Base-by-base conservation (phyloP, 345 rosid species). In the Linum usitatissimum region DNA sequence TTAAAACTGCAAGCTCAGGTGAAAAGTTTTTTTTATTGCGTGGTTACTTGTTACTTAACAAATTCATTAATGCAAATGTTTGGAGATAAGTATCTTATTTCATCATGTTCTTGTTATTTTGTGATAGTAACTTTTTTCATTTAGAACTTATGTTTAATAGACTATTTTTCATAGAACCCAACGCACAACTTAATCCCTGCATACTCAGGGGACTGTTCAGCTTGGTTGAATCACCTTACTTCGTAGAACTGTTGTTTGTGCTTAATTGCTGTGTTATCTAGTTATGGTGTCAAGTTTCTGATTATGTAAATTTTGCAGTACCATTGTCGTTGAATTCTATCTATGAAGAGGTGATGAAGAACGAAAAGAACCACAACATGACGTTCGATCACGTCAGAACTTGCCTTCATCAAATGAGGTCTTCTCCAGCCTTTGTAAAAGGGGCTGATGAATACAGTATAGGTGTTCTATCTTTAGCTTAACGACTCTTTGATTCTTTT, bases 291-390 rank as follows among this genome's bases (percentile, higher is more conserved):
- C 38, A 34, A 34, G 36, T 64, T 63, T 17, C 62, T 71, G 63
- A 72, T 61, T 18, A 19, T 64, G 39, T 68, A 51, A 61, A 12
- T 62, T 58, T 75, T 88, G 72, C 84, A 89, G 97, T 61, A 79
- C 76, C 91, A 6, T 66, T 90, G 71, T 81, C 88, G 8, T 36
- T 85, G 38, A 75, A 79, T 74, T 65, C 90, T 59, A 84, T 93
- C 40, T 93, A 79, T 62, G 96, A 82, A 68, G 97, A 87, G 77
- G 87, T 87, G 64, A 86, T 87, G 75, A 84, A 84, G 77, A 79
- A 73, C 69, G 90, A 81, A 75, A 84, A 75, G 57, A 93, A 90
- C 58, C 91, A 86, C 56, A 76, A 74, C 61, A 78, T 85, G 91
- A 81, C 86, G 42, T 72, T 84, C 63, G 96, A 86, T 68, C 84